Percentiles rank a stretch among this genome's conserved stretches.
Evolutionary conservation across 805 yeast species (phyloP).

Genomic region (Wickerhamomyces canadensis): DNA sequence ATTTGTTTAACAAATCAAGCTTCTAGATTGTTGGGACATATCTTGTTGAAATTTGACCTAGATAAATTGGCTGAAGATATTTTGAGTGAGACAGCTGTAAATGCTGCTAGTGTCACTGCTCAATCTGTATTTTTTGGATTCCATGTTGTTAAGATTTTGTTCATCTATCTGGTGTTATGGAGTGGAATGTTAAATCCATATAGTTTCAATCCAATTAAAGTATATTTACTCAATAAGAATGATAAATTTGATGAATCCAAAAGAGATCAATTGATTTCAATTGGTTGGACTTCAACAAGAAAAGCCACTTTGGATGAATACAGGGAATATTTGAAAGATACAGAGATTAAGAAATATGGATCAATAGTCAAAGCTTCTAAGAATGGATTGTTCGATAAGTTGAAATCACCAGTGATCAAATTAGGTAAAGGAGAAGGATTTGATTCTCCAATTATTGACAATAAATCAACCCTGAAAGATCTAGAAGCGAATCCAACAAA

Average conservation of each 20-base stretch:
- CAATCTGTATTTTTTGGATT: conserved; percentile 67
- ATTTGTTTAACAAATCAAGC: conserved; percentile 66
- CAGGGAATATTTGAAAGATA: conserved; percentile 61
- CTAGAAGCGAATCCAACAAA: conserved; percentile 35
- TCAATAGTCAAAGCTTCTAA: conserved; percentile 73
- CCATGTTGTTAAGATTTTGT: conserved; percentile 57
- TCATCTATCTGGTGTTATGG: conserved; percentile 53
- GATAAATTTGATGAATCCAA: conserved; percentile 28
- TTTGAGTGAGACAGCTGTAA: conserved; percentile 41
- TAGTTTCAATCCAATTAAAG: conserved; percentile 36
- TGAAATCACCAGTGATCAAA: conserved; percentile 52
- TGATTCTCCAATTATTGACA: conserved; percentile 42
- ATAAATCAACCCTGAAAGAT: conserved; percentile 33
- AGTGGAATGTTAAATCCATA: conserved; percentile 79
- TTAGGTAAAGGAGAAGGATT: conserved; percentile 84
- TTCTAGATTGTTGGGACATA: conserved; percentile 25
- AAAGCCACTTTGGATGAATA: conserved; percentile 66
- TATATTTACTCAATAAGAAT: conserved; percentile 27
- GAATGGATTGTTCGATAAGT: conserved; percentile 57
- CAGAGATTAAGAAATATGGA: conserved; percentile 60
- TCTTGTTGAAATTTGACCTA: conserved; percentile 33
- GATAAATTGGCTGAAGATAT: conserved; percentile 40
- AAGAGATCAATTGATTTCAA: conserved; percentile 41
- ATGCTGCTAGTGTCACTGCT: conserved; percentile 35
- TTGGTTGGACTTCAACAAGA: conserved; percentile 96